A percentile compares a stretch with the other conserved stretches of the same genome.
Conservation (phyloP, 768 basidiomycete genomes). For the Galerina marginata region DNA sequence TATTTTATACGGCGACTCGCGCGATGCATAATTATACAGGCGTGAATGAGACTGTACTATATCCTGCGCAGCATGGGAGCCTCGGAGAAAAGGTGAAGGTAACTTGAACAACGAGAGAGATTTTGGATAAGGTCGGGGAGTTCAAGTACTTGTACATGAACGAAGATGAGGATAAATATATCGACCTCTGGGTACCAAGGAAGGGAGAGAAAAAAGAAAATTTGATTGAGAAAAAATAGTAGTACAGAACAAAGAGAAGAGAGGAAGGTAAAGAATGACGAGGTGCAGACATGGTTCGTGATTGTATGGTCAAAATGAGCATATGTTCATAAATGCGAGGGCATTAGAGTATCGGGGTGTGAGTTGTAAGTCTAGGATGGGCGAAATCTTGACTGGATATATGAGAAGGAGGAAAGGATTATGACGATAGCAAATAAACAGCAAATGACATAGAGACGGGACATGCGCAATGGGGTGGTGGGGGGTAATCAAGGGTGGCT, state of each 20-base stretch:
- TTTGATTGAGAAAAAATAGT: constrained; percentile 19
- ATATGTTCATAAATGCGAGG: constrained; percentile 32
- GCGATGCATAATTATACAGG: constrained; percentile 43
- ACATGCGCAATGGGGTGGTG: constrained; percentile 25
- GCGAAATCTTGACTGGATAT: constrained; percentile 8
- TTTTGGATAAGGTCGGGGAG: constrained; percentile 17
- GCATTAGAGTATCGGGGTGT: constrained; percentile 25
- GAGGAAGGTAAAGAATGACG: constrained; percentile 21
- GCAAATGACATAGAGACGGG: constrained; percentile 28
- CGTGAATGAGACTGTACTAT: constrained; percentile 31
- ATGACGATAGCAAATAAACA: constrained; percentile 36
- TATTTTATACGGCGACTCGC: constrained; percentile 39
- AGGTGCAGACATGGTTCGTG: constrained; percentile 20
- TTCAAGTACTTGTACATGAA: constrained; percentile 11
- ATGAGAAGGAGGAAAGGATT: constrained; percentile 9
- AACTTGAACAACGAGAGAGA: constrained; percentile 29
- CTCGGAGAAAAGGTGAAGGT: constrained; percentile 17
- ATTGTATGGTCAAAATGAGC: constrained; percentile 22
- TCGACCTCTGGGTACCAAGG: constrained; percentile 4
- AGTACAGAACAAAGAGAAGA: constrained; percentile 24
- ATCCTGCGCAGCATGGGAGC: constrained; percentile 31
- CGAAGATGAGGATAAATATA: constrained; percentile 6
- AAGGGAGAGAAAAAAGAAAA: constrained; percentile 14
- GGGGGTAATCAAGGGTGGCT: constrained; percentile 20
- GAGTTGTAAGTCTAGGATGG: constrained; percentile 24